Base-by-base conservation (phyloP, 345 rosid species). In the Pseudoturritis turrita region DNA sequence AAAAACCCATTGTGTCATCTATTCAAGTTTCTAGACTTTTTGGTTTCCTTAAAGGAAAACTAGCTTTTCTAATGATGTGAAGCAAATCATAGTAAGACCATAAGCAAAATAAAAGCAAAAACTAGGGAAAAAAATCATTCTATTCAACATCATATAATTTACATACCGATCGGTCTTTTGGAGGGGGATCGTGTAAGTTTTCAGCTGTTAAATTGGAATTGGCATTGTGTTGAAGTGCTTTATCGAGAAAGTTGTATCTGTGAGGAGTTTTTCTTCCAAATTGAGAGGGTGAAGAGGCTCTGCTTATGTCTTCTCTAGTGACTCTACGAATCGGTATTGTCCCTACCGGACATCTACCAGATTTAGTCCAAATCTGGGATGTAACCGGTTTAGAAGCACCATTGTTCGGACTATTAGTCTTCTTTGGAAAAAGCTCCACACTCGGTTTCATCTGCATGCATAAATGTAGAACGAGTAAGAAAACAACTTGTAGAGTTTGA, bases 301-400 rank as follows among this genome's bases (percentile, higher is more conserved):
- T 82, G 8, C 66, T 26, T n/a, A 85, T 54, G 57, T 83, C 89
- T 59, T 66, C 49, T 43, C 60, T 60, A 47, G 10, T 63, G 23
- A 82, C 76, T 70, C 85, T 73, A 40, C 85, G 81, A 37, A 87
- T 71, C 4, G 86, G 87, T 57, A 87, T 47, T 3, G 87, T 85
- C 60, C 88, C 85, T 0, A 28, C 3, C 0, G 84, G 89, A 70
- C 88, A 87, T 9, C 29, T 35, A 12, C 88, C 86, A 35, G 78
- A 81, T 61, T 36, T 82, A 31, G 77, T 72, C 92, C 88, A 85
- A 31, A 49, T 75, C 58, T 83, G 89, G 17, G 57, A 25, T 12
- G 43, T 49, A 1, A 58, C 62, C 11, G 68, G 60, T 64, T 23
- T 40, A 10, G 72, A 64, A n/a, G 77, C 33, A 57, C 67, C 71